Base-by-base conservation (phyloP, 306 rosid genomes). In the Rosa lucieae region DNA sequence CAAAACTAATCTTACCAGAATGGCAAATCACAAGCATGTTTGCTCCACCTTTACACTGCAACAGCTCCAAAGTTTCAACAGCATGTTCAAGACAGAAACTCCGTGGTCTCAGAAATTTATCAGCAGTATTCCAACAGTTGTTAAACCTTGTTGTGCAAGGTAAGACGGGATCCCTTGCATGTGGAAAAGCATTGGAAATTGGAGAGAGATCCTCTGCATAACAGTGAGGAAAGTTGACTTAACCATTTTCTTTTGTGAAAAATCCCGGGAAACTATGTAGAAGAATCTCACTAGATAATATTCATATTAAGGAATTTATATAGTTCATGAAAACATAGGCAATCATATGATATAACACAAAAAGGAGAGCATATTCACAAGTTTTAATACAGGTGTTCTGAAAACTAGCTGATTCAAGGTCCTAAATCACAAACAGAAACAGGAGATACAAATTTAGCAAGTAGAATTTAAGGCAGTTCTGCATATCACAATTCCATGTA, bases 11-110 rank as follows among this genome's bases (percentile, higher is more conserved):
- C 86, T 62, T 82, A 95, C 99, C 99, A 85, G 99, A 93, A 93
- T 95, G 99, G 85, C 99, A 93, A 83, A 91, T 90, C 62, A 91
- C 89, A 85, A 95, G 98, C 82, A 91, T 79, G 66, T 86, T 88
- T 15, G 92, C 96, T 85, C 99, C 98, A 72, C 98, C 99, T 90
- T 87, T 93, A 78, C 85, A 35, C 86, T 78, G 92, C 92, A 95
- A 84, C 88, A 95, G 85, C 77, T 95, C 94, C 82, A 91, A 83
- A 82, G 88, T 78, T 83, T 90, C 92, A 81, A 90, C 85, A 73
- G 97, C 96, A 71, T 95, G 99, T 87, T 90, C 97, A 86, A 95
- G 82, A 86, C 99, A 95, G 89, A 95, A 95, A 77, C 94, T 90
- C 79, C 96, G 89, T 32, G 99, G 99, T 83, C 98, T 93, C 61